These are phyloP conservation scores for Mycosphaerella sp. DNA, from an alignment of 2,329 filamentous ascomycete species.

Conservation along the genomic window DNA sequence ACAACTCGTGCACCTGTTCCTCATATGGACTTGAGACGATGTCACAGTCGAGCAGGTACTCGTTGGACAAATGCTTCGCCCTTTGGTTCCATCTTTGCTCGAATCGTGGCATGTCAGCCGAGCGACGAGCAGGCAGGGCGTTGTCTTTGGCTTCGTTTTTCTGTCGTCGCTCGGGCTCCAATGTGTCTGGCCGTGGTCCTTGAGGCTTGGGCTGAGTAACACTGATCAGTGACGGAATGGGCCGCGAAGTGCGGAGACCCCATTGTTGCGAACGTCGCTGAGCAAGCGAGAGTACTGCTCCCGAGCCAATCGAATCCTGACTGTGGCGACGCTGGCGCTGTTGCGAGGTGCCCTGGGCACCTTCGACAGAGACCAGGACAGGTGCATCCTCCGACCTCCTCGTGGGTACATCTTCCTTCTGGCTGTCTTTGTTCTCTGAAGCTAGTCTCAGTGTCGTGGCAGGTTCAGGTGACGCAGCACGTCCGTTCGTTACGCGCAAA, in stretches of 20 bases:
- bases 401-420: background rate
- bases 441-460: conserved; percentile 28
- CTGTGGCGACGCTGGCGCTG: conserved; percentile 5
- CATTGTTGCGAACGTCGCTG: conserved; percentile 13
- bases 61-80: conserved; percentile 23
- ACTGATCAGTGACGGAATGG: background rate
- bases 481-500: conserved; percentile 44
- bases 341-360: background rate
- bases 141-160: background rate
- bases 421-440: conserved; percentile 1
- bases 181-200: background rate
- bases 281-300: background rate
- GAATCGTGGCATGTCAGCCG: conserved; percentile 16
- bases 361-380: background rate
- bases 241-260: conserved; percentile 9
- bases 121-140: conserved; percentile 2
- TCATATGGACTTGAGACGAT: conserved; percentile 23
- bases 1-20: conserved; percentile 10
- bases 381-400: background rate
- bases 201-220: conserved; percentile 1
- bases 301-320: background rate
- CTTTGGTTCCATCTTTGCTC: conserved; percentile 23
- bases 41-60: conserved; percentile 26
- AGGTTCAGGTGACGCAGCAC: conserved; percentile 40
- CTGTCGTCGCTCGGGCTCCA: background rate